These are phyloP conservation scores for Aureobasidium namibiae DNA, from an alignment of 2,329 filamentous ascomycete genomes.

Conservation along the genomic window DNA sequence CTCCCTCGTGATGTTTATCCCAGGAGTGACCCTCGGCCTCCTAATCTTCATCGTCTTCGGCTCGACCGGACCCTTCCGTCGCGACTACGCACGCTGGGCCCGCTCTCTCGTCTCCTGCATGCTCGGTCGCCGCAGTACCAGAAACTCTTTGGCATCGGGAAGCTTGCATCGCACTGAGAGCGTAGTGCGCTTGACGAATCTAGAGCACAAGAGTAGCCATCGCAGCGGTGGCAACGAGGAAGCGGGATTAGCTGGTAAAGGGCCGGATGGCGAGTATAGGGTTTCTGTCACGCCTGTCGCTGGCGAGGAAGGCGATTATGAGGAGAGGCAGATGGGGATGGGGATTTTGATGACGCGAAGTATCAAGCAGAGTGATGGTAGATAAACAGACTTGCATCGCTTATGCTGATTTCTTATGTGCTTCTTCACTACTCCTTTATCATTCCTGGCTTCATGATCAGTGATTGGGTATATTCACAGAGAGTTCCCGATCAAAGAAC, in stretches of 20 bases:
- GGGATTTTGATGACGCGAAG: slow-evolving; percentile 3
- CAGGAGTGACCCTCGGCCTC: slow-evolving; percentile 4
- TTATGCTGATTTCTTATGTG: background rate
- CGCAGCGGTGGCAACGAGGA: background rate
- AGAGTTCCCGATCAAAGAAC: no score
- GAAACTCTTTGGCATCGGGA: background rate
- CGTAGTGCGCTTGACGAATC: slow-evolving; percentile 1
- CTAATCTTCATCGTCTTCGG: slow-evolving; percentile 9
- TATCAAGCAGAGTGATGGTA: background rate
- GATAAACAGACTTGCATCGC: background rate
- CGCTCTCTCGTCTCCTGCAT: background rate
- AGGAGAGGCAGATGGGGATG: background rate
- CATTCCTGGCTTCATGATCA: background rate
- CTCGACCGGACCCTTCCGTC: slow-evolving; percentile 11
- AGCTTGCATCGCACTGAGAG: background rate
- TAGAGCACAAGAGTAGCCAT: background rate
- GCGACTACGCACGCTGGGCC: slow-evolving; percentile 8
- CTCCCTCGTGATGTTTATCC: slow-evolving; percentile 13
- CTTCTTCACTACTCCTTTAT: background rate
- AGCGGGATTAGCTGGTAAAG: background rate
- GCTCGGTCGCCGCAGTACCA: background rate
- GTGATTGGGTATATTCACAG: no score
- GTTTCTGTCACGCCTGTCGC: background rate
- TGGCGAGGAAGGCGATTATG: background rate
- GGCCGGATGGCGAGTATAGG: background rate